phyloP scores from a whole-genome alignment of 169 alveolate genomes.

The Cryptosporidium meleagridis region DNA sequence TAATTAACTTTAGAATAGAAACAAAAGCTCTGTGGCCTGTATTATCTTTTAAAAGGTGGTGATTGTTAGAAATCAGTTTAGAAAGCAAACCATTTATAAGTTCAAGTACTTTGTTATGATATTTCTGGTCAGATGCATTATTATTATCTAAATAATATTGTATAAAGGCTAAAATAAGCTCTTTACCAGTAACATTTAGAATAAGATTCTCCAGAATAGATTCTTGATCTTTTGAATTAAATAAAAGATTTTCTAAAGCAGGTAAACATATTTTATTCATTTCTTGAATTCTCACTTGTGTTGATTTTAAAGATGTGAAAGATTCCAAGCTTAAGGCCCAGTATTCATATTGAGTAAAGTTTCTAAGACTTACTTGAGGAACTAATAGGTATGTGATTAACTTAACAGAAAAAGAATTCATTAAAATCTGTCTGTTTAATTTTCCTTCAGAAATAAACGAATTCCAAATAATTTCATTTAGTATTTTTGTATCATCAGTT shows the following conservation, averaged over 20 bases:
- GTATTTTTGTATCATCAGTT: constrained; percentile 65
- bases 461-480: constrained; percentile 38
- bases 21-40: constrained; percentile 66
- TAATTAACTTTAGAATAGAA: constrained; percentile 29
- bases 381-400: constrained; percentile 10
- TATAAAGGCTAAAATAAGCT: constrained; percentile 10
- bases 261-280: constrained; percentile 21
- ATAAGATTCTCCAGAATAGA: constrained; percentile 18
- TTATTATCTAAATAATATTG: background rate
- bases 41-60: constrained; percentile 28
- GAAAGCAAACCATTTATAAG: background rate
- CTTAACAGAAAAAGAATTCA: constrained; percentile 15
- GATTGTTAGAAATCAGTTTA: background rate
- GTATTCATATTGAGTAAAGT: constrained; percentile 53
- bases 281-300: constrained; percentile 22
- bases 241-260: constrained; percentile 29
- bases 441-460: constrained; percentile 22
- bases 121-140: background rate
- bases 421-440: background rate
- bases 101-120: constrained; percentile 3
- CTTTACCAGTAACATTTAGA: constrained; percentile 11
- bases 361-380: background rate
- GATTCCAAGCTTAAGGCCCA: constrained; percentile 55
- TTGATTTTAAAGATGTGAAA: constrained; percentile 23
- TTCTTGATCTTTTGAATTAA: background rate